Evolutionary conservation across 495 filamentous ascomycete genomes (phyloP), one percentile per base, ranked within the genome.

Genomic region (Talaromyces stipitatus): DNA sequence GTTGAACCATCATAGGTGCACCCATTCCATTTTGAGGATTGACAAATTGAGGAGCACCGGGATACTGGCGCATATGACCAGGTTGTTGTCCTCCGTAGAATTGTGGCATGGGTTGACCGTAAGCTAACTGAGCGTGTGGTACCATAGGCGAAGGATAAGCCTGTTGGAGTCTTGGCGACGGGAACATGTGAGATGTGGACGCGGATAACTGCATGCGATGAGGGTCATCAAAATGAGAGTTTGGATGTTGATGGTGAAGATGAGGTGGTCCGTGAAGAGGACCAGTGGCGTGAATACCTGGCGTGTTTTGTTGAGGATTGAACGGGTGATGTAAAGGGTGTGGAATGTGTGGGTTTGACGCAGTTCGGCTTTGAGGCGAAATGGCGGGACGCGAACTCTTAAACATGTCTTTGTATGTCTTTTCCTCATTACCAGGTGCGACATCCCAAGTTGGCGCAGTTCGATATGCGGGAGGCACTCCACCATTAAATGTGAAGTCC

Each of bases 201-300:
- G 85, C 86, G 36, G 89, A 89, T 66, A 91, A 80, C 59, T 86
- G 85, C 89, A 96, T 94, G 54, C 89, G 82, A 65, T 94, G 90
- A 56, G 89, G 88, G 58, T 95, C 89, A 60, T 83, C 81, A 58
- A 83, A 82, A 63, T 84, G 90, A 41, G 84, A 77, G 12, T 73
- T 81, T 55, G 83, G 85, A 32, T 77, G 79, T 60, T 82, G 84
- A 61, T 88, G 87, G 57, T 89, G 86, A 62, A 85, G 78, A 65
- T 84, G 80, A 64, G 84, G 86, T 3, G 82, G 81, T 18, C 80
- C 82, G 58, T 84, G 82, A 29, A 85, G 78, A 50, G 85, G 85
- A 27, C 84, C 85, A 54, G 65, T 52, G 24, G 73, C 61, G 22
- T 69, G 65, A 63, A 75, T 67, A 20, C 62, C 70, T n/a, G 67